Base-by-base conservation (phyloP, 192 early-diverging fungal genomes). In the Mortierella hygrophila region DNA sequence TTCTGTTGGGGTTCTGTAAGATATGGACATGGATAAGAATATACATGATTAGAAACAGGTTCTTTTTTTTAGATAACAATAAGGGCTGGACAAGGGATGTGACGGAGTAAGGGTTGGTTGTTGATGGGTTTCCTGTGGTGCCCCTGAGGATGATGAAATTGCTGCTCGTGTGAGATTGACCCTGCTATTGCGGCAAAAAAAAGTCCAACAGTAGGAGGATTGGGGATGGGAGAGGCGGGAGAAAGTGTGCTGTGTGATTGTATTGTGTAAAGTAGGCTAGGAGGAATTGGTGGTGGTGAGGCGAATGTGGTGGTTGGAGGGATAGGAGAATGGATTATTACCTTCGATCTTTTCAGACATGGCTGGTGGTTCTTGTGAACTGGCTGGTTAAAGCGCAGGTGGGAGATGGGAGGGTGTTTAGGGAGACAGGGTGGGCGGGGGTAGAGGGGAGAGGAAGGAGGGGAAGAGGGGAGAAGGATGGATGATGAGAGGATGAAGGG, bases 321-420 rank as follows among this genome's bases (percentile, higher is more conserved):
- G 38, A 46, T 32, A 72, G 6, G 23, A 23, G 13, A 38, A n/a
- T 41, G 42, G 71, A 29, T n/a, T 46, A 6, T 41, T 81, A 81
- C 80, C 80, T 81, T 81, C 80, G 70, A 81, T 81, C 73, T 75
- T 81, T 81, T 81, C 80, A 57, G 73, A 47, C 80, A 81, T 81
- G 73, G 74, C 68, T 74, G 54, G 35, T 5, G 13, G 72, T 75
- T 81, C 72, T 75, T 70, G 20, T 81, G 80, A 81, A 81, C 80
- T 75, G 54, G 44, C 74, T 81, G 80, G 74, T 81, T 74, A 79
- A 72, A 71, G 70, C 70, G 72, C 78, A 44, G 42, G 40, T 29
- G 29, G 76, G n/a, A 9, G 9, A n/a, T 9, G 70, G 71, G 16
- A 70, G n/a, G 46, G n/a, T 69, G 73, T 70, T 81, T 75, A 81